These are phyloP conservation scores for Pestalotiopsis sp. DNA, from an alignment of 2,329 filamentous ascomycete species.

Conservation along the genomic window DNA sequence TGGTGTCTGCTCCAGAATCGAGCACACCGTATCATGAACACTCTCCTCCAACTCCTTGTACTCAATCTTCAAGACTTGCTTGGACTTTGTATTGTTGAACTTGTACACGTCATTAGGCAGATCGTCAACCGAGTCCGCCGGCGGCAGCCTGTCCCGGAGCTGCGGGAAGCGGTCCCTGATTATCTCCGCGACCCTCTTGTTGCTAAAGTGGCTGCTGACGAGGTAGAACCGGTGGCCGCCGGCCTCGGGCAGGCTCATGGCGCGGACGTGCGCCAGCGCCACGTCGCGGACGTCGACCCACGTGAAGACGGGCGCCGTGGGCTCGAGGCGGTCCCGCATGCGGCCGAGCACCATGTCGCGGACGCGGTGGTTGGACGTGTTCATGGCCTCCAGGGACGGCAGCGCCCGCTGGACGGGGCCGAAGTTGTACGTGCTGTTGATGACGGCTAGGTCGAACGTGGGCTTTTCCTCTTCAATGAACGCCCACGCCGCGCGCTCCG, in stretches of 20 bases:
- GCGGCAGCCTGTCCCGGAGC: slow-evolving; percentile 48
- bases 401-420: slow-evolving; percentile 67
- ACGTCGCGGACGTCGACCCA: slow-evolving; percentile 66
- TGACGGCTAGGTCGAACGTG: slow-evolving; percentile 60
- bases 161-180: slow-evolving; percentile 58
- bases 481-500: slow-evolving; percentile 68
- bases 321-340: slow-evolving; percentile 56
- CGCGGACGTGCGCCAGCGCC: slow-evolving; percentile 63
- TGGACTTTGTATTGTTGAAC: slow-evolving; percentile 57
- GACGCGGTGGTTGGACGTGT: slow-evolving; percentile 73
- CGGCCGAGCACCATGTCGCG: slow-evolving; percentile 65
- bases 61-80: slow-evolving; percentile 59
- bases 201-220: slow-evolving; percentile 61
- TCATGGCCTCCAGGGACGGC: slow-evolving; percentile 63
- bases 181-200: slow-evolving; percentile 58
- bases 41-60: slow-evolving; percentile 60
- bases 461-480: slow-evolving; percentile 59
- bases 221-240: slow-evolving; percentile 66
- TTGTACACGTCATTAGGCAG: slow-evolving; percentile 50
- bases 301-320: slow-evolving; percentile 57
- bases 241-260: slow-evolving; percentile 56
- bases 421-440: slow-evolving; percentile 64
- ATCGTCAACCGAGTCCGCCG: slow-evolving; percentile 38
- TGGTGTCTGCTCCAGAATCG: slow-evolving; percentile 29
- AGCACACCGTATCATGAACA: slow-evolving; percentile 59